Base-by-base conservation (phyloP, 2,329 filamentous ascomycete genomes). In the Colletotrichum coccodes region DNA sequence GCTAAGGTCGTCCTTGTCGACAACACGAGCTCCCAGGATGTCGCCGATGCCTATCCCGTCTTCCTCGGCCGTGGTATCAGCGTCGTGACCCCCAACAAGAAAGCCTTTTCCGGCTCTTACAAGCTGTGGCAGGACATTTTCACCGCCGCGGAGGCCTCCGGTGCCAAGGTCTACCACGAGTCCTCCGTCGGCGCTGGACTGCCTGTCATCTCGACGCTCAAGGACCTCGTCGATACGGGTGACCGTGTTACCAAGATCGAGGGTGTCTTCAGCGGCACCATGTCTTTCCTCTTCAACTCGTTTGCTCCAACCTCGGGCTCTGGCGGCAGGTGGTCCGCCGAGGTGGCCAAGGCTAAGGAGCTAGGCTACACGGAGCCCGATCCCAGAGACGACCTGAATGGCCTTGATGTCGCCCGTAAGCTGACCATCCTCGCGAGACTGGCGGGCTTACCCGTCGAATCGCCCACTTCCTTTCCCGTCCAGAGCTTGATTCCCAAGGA, bases 201-300 rank as follows among this genome's bases (percentile, higher is more conserved):
- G 57, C 96, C 96, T 6, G 92, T 98, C 68, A 92, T 99, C 74
- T 97, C 94, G 46, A 98, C 96, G 0, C 84, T 99, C 72, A 95
- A 94, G 77, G 96, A 99, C 75, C 87, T 99, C n/a, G 89, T 98
- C 28, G 92, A 95, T 71, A 99, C 96, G 1, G 96, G 96, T 47
- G 96, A 99, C 78, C 87, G 94, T 78, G 92, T 99, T 6, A 94
- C 89, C 62, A 95, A 92, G 82, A 97, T 99, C 74, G 95, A 98
- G 83, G 96, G 96, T 73, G 95, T 99, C 59, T 98, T 99, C 83
- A 97, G 94, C 70, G 96, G 96, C 72, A 99, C 96, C 63, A 95
- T 99, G 90, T 97, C 93, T 44, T 99, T 98, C 86, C 87, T 99
- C 46, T 98, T 99, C 90, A 98, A 98, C 86, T 95, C 90, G 26